Conservation (phyloP, 108 stramenopile genomes). For the Nitzschia inconspicua region DNA sequence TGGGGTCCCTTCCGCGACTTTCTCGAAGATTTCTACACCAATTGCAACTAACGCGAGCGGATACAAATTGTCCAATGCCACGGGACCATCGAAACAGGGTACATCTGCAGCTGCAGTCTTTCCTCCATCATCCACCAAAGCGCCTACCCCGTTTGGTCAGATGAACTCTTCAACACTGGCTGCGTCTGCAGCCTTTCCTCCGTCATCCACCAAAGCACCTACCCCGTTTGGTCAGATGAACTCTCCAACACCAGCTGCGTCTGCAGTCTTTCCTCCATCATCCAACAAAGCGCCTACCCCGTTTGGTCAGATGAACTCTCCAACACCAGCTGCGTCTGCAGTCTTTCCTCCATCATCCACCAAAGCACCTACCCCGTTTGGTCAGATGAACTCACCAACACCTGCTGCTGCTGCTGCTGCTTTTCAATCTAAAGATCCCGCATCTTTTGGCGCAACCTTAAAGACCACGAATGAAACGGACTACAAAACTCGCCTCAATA, state of each 20-base stretch:
- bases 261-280: too few relatives aligned
- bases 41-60: not conserved
- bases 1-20: constrained; percentile 40
- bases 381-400: not conserved
- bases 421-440: not conserved
- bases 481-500: constrained; percentile 45
- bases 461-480: constrained; percentile 13
- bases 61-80: not conserved
- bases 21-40: constrained; percentile 30
- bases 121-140: constrained; percentile 42
- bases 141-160: constrained; percentile 23
- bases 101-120: constrained; percentile 18
- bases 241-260: not conserved
- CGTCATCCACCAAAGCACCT: constrained; percentile 38
- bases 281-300: not conserved
- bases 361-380: constrained; percentile 29
- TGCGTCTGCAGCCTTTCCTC: constrained; percentile 12
- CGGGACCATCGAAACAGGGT: too few relatives aligned
- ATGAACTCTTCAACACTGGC: not conserved
- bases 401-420: not conserved
- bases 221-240: constrained; percentile 18
- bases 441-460: not conserved
- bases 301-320: not conserved
- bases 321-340: not conserved
- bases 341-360: constrained; percentile 9